phyloP scores from a whole-genome alignment of 306 rosid species.

The Ceratonia siliqua region DNA sequence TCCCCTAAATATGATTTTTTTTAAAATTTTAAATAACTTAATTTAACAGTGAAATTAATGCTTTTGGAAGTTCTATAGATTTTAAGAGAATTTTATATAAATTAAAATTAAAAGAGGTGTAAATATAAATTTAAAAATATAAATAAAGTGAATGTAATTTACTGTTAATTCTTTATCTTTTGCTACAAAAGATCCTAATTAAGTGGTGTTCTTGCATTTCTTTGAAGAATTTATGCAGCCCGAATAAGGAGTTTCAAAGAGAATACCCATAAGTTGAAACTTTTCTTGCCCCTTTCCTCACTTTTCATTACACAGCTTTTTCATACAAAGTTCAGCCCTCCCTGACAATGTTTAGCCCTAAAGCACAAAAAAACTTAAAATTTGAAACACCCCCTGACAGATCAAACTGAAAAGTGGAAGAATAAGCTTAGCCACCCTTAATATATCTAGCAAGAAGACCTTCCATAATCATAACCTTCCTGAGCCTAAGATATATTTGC shows the following conservation, averaged over 20 bases:
- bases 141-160: no score
- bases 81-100: no score
- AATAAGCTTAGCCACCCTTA: not conserved
- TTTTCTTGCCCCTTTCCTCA: not conserved
- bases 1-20: no score
- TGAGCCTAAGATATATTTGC: not conserved
- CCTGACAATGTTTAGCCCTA: not conserved
- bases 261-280: not conserved
- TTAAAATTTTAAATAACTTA: no score
- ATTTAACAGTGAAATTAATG: no score
- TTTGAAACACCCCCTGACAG: not conserved
- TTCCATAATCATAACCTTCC: not conserved
- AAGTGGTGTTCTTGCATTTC: not conserved
- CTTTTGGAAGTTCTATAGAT: no score
- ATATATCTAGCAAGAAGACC: conserved; percentile 14
- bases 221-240: not conserved
- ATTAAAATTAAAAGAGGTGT: no score
- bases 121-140: no score
- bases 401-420: not conserved
- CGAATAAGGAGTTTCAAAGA: not conserved
- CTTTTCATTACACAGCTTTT: conserved; percentile 27
- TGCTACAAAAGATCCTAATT: no score
- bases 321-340: not conserved
- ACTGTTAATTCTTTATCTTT: no score
- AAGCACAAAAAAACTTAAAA: not conserved